Evolutionary conservation across 2,329 filamentous ascomycete genomes (phyloP).

Genomic region (Aspergillus eucalypticola): DNA sequence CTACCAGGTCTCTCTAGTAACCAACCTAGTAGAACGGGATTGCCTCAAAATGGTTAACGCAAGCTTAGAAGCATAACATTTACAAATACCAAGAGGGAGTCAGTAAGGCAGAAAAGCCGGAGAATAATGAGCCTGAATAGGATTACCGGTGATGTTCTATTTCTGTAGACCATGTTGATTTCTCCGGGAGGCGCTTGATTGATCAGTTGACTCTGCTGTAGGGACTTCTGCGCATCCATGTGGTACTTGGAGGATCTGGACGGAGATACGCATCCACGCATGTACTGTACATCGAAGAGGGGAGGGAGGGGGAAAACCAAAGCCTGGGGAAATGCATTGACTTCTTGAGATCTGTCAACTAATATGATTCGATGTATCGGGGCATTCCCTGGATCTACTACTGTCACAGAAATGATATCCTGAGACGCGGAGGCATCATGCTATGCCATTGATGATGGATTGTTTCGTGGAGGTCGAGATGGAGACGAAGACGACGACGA

Average conservation of each 20-base stretch:
- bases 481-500: background rate
- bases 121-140: background rate
- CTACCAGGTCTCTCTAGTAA: background rate
- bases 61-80: background rate
- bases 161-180: background rate
- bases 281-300: background rate
- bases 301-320: background rate
- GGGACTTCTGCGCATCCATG: background rate
- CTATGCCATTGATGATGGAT: too few relatives aligned
- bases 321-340: conserved; percentile 2
- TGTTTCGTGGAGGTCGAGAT: background rate
- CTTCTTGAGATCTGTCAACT: background rate
- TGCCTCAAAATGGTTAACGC: background rate
- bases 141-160: background rate
- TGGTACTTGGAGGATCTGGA: conserved; percentile 8
- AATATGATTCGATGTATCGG: conserved; percentile 1
- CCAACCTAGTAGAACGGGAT: too few relatives aligned
- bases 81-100: background rate
- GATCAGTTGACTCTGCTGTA: conserved; percentile 1
- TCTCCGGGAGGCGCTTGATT: background rate
- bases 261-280: background rate
- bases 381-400: background rate
- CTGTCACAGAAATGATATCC: background rate
- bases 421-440: background rate
- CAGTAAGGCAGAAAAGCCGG: background rate